Evolutionary conservation across 2,329 filamentous ascomycete species (phyloP).

Genomic region (Calonectria hawksworthii): DNA sequence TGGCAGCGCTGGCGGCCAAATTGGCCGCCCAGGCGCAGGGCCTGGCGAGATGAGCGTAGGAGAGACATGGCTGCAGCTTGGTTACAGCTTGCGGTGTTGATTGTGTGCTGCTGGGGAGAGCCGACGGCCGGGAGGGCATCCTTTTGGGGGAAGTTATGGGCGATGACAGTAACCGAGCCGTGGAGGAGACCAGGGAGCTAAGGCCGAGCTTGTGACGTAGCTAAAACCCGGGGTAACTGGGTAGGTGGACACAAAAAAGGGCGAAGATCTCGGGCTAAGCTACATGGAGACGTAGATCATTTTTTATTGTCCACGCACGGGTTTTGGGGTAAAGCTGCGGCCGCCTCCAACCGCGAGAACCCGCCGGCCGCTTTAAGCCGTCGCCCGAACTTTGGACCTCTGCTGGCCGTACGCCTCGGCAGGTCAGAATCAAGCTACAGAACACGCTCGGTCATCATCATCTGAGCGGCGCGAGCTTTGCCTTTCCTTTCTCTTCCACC

Average conservation of each 20-base stretch:
- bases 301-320: neutral
- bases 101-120: constrained; percentile 14
- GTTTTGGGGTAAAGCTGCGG: neutral
- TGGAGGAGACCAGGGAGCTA: constrained; percentile 27
- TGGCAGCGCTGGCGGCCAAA: constrained; percentile 54
- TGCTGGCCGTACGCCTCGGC: constrained; percentile 33
- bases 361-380: constrained; percentile 41
- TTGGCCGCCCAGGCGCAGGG: constrained; percentile 55
- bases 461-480: neutral
- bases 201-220: constrained; percentile 38
- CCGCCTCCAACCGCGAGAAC: constrained; percentile 1
- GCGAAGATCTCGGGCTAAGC: neutral
- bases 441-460: constrained; percentile 19
- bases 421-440: constrained; percentile 14
- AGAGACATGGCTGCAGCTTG: constrained; percentile 58
- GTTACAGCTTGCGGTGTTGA: constrained; percentile 15
- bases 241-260: neutral
- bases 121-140: constrained; percentile 23
- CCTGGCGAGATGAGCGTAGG: constrained; percentile 61
- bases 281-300: neutral
- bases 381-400: constrained; percentile 22
- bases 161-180: constrained; percentile 30
- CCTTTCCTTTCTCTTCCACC: neutral
- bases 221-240: constrained; percentile 46
- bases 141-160: constrained; percentile 21